phyloP scores from a whole-genome alignment of 1,284 basidiomycete genomes.

The Heterobasidion occidentale region DNA sequence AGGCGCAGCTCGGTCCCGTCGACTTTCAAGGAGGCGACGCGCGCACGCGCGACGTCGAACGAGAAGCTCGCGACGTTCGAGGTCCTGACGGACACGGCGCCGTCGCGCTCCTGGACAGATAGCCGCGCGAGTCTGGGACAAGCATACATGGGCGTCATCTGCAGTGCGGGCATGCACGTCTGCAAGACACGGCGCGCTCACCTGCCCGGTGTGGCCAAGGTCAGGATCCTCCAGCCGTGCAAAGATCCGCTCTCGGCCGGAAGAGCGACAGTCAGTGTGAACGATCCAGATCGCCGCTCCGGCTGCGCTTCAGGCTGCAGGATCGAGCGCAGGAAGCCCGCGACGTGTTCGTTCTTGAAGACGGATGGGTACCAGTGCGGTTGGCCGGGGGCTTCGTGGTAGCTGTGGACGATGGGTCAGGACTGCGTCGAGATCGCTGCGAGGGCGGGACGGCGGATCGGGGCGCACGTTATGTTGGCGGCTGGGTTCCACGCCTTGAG shows the following conservation, averaged over 20 bases:
- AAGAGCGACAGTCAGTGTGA: constrained; percentile 61
- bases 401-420: constrained; percentile 26
- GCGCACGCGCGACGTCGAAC: constrained; percentile 4
- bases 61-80: constrained; percentile 36
- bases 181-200: constrained; percentile 18
- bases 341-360: constrained; percentile 47
- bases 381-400: constrained; percentile 53
- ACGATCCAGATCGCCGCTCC: constrained; percentile 19
- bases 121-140: constrained; percentile 24
- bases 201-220: constrained; percentile 53
- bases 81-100: constrained; percentile 23
- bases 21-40: background rate
- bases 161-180: background rate
- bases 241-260: constrained; percentile 60
- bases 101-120: constrained; percentile 15
- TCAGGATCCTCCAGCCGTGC: constrained; percentile 55
- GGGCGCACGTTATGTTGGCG: constrained; percentile 43
- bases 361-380: constrained; percentile 67
- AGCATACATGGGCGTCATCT: too few relatives aligned
- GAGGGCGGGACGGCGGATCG: background rate
- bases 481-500: constrained; percentile 46
- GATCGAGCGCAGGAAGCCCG: constrained; percentile 39
- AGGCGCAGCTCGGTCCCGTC: constrained; percentile 9
- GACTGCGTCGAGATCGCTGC: background rate
- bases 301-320: constrained; percentile 13